Evolutionary conservation across 805 yeast genomes (phyloP), one percentile per base, ranked within the genome.

Genomic region (Maudiozyma saulgeensis): DNA sequence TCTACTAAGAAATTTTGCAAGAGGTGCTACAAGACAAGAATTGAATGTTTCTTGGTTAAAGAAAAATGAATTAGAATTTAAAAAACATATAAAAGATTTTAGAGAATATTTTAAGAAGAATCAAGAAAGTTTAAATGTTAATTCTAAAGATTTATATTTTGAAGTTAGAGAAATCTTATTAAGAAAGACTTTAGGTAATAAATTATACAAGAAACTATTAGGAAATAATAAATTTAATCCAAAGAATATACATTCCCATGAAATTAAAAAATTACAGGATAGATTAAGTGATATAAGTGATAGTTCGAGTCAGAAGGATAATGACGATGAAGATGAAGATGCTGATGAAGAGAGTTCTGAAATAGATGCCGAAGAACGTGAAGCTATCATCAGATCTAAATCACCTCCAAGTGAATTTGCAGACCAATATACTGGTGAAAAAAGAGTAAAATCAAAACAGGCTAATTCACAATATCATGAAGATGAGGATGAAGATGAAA

Each of bases 21-120:
- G 99, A 56, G 99, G 99, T 44, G 98, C 96, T 11, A 86, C 97
- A 2, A 78, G 99, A 62, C 88, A 93, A 66, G 99, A 93, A 62
- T 78, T 93, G 60, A 93, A 93, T 62, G 98, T 93, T 19, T 85
- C 96, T 31, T 93, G 99, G 99, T 75, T 93, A 59, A 93, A 93
- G 71, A 93, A 93, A 69, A 93, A 93, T 67, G 99, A 93, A 71
- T 75, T 93, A 58, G 99, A 93, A 54, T 78, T 93, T 69, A 89
- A 87, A 67, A 87, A 89, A 58, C 96, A 90, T 63, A 84, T 93
- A 53, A 79, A 73, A 53, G 96, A 88, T 54, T 91, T 93, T 71
- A 76, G 96, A 57, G 78, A 85, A 23, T 87, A 87, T 58, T 86
- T 93, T 84, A 81, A 81, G 64, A 82, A 80, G 63, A 83, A 87